Evolutionary conservation across 495 filamentous ascomycete species (phyloP), one percentile per base, ranked within the genome.

Genomic region (Sporormia fimetaria): DNA sequence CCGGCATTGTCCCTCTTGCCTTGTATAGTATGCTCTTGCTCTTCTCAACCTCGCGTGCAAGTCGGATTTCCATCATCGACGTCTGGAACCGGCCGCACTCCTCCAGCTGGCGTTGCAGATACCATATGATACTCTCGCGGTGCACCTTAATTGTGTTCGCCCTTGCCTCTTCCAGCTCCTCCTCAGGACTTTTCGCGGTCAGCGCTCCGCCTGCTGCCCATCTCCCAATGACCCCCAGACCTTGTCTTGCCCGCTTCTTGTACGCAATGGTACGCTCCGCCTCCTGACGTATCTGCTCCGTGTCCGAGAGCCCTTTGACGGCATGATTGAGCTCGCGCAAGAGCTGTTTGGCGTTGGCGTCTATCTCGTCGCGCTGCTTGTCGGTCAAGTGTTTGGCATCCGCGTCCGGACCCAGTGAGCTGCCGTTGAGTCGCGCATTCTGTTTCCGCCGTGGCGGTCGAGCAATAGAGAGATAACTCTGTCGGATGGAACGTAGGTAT

Each of bases 61-160:
- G 60, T 53, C 90, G 62, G 56, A 80, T 81, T 63, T 94, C 90
- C 66, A 96, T 92, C 83, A 95, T 94, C 33, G 65, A 67, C 37
- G 82, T 70, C 67, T 96, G 87, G 47, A 81, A 73, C 59, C 74
- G 67, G 22, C 78, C 78, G 9, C 75, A 82, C 42, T 76, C 69
- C 62, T 90, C 82, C 26, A 98, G 58, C 51, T 73, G 70, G 37
- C 76, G 66, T 37, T 81, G 67, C 48, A 98, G 54, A 57, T 79
- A 87, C 80, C 80, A 86, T 2, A 96, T 58, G 17, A 96, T 76
- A 43, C 77, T 75, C 53, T 93, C 88, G 35, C 88, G 64, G 33
- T 87, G 75, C 20, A 63, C 65, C 7, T 67, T 71, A 4, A 84
- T 53, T 20, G 64, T 65, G 25, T 69, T 68, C 37, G 71, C 71